Conservation (phyloP, 169 alveolate genomes). For the Eimeria maxima region DNA sequence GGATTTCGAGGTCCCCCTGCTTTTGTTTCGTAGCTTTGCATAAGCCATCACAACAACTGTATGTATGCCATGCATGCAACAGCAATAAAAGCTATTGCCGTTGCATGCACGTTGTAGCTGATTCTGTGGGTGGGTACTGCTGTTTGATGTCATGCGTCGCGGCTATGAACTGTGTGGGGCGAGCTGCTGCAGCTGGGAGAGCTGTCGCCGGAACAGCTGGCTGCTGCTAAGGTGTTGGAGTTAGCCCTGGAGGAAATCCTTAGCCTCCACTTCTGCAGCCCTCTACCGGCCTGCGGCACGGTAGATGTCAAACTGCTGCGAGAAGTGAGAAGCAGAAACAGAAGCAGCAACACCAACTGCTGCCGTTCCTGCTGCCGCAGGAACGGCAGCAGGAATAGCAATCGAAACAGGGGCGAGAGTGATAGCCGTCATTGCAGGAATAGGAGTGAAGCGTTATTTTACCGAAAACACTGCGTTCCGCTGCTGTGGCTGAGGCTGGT, state of each 20-base stretch:
- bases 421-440: neutral
- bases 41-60: neutral
- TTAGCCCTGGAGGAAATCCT: neutral
- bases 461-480: neutral
- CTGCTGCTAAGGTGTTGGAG: slow-evolving; percentile 15
- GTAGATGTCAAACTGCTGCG: neutral
- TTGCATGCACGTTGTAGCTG: neutral
- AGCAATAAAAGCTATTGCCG: neutral
- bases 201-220: neutral
- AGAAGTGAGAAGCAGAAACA: neutral
- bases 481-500: neutral
- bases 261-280: neutral
- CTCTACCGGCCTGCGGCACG: neutral
- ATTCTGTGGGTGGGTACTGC: neutral
- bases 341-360: neutral
- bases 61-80: neutral
- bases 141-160: neutral
- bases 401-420: neutral
- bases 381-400: neutral
- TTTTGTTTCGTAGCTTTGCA: neutral
- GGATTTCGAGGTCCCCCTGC: neutral
- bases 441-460: too few relatives aligned
- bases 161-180: neutral
- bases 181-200: neutral
- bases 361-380: neutral